Evolutionary conservation across 805 yeast species (phyloP).

Genomic region (Kodamaea laetipori): DNA sequence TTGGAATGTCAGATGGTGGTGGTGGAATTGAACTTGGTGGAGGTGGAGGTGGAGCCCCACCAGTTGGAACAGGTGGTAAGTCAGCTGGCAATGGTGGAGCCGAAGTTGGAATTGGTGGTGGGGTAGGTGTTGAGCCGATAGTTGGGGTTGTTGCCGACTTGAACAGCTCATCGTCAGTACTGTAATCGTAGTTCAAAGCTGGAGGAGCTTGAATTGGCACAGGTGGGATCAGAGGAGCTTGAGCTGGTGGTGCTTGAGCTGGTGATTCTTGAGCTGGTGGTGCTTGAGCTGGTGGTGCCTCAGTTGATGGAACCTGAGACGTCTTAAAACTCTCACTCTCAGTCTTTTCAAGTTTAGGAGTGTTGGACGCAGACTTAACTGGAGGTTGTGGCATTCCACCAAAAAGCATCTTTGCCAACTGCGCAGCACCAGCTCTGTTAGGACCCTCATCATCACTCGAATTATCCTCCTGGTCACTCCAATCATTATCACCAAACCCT

Average conservation of each 20-base stretch:
- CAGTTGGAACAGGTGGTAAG: slow-evolving; percentile 26
- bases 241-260: slow-evolving; percentile 34
- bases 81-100: slow-evolving; percentile 24
- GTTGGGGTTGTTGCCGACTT: slow-evolving; percentile 13
- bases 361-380: slow-evolving; percentile 11
- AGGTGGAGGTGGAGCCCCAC: slow-evolving; percentile 22
- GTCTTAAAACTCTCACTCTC: slow-evolving; percentile 12
- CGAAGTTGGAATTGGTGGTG: slow-evolving; percentile 26
- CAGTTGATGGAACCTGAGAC: slow-evolving; percentile 28
- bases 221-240: slow-evolving; percentile 26
- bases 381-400: slow-evolving; percentile 51
- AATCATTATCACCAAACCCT: slow-evolving; percentile 48
- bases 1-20: slow-evolving; percentile 19
- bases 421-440: slow-evolving; percentile 55
- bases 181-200: slow-evolving; percentile 5
- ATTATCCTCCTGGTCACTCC: slow-evolving; percentile 48
- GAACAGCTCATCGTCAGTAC: slow-evolving; percentile 13
- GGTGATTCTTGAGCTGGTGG: slow-evolving; percentile 17
- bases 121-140: slow-evolving; percentile 10
- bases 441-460: slow-evolving; percentile 53
- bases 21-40: slow-evolving; percentile 33
- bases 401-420: slow-evolving; percentile 55
- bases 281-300: slow-evolving; percentile 9
- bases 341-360: slow-evolving; percentile 13
- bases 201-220: slow-evolving; percentile 19